Base-by-base conservation (phyloP, 169 alveolate species). In the Miamiensis avidus region DNA sequence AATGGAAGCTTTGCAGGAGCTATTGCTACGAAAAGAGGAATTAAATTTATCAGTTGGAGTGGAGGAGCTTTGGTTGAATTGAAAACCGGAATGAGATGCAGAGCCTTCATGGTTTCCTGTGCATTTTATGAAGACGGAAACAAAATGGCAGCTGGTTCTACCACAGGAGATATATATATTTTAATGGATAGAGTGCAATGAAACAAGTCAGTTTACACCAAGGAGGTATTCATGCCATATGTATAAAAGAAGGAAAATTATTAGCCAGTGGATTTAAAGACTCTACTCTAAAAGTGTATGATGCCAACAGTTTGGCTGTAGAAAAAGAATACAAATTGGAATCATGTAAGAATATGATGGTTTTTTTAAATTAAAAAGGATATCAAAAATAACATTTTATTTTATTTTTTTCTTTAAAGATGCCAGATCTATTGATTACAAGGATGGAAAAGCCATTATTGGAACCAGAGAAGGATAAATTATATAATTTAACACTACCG, bases 381-480 rank as follows among this genome's bases (percentile, higher is more conserved):
- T 49, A 49, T 11, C 4, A 49, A 49, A 49, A 49, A 11, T 49
- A 49, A 49, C 20, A 49, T 11, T 49, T 49, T 11, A 11, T 49
- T 11, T 11, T 11, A 11, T 49, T 11, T 49, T 49, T 49, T 11
- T 49, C 20, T 49, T 11, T 11, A 49, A 11, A 49, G 69, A 49
- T 20, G 83, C 90, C 82, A 93, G 93, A 83, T 88, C 94, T 27
- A 49, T 79, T 28, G 84, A 79, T 29, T 79, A 74, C 88, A 26
- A 76, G n/a, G 91, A 86, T 31, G 92, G 93, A 49, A 90, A 75
- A 73, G 87, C 85, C 69, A 83, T 95, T 73, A 95, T 90, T n/a
- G 98, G 98, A 72, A 88, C 93, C 77, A 90, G 97, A 91, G 93
- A 92, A 74, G 98, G 98, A 65, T 49, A 15, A 82, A 92, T 95